These are phyloP conservation scores for Fonsecaea multimorphosa DNA, from an alignment of 2,329 filamentous ascomycete species.

Conservation along the genomic window DNA sequence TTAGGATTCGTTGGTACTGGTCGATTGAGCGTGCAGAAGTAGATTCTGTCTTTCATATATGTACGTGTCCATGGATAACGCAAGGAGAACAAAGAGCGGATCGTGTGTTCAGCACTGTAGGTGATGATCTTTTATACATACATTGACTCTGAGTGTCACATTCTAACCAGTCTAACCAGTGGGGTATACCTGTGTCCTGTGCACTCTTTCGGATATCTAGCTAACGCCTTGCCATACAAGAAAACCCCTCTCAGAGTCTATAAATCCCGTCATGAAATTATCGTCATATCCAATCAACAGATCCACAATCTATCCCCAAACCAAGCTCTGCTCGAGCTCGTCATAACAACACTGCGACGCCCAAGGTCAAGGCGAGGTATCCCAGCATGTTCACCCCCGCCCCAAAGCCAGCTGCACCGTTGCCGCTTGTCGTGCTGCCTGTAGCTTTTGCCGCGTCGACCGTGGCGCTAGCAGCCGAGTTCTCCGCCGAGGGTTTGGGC, in stretches of 20 bases:
- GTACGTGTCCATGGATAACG: too few species aligned
- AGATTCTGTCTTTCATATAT: too few species aligned
- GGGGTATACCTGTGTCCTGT: background rate
- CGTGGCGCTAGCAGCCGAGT: constrained; percentile 11
- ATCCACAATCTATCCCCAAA: too few species aligned
- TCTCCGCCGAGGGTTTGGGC: constrained; percentile 6
- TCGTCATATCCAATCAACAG: too few species aligned
- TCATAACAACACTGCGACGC: background rate
- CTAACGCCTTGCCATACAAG: background rate
- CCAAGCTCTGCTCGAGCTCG: background rate
- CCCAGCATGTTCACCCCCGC: background rate
- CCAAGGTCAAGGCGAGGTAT: background rate
- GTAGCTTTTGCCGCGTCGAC: background rate
- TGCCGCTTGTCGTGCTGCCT: constrained; percentile 4
- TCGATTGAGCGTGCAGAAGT: too few species aligned
- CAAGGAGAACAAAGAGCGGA: too few species aligned
- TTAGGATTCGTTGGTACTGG: too few species aligned
- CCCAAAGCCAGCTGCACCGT: background rate
- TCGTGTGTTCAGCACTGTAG: too few species aligned
- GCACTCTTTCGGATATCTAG: background rate
- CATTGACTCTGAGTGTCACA: too few species aligned
- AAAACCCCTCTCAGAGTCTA: background rate
- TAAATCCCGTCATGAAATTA: background rate
- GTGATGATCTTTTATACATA: too few species aligned
- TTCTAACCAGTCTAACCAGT: too few species aligned